Conservation (phyloP, 331 rosid species). For the Quercus phellos region DNA sequence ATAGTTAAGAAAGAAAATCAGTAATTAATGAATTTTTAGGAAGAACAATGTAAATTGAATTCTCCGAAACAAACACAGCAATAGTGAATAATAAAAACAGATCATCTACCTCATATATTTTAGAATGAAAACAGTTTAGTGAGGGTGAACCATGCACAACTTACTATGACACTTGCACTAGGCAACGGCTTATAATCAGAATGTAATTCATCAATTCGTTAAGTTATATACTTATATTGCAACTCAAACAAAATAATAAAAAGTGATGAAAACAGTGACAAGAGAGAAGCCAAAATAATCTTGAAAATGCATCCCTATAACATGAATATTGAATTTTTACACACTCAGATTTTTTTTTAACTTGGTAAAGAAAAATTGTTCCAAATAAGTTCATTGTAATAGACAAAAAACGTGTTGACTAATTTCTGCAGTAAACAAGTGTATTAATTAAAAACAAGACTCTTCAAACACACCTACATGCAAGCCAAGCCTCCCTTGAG, state of each 20-base stretch:
- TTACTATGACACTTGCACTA: background rate
- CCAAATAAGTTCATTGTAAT: background rate
- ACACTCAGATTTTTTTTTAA: too few relatives aligned
- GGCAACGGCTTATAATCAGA: background rate
- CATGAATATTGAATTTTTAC: background rate
- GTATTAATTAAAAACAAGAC: background rate
- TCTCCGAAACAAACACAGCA: background rate
- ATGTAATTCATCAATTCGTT: background rate
- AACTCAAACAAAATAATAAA: background rate
- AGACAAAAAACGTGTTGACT: background rate
- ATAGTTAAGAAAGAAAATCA: conserved; percentile 6
- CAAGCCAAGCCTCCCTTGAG: background rate
- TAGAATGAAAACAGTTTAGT: background rate
- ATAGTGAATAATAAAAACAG: background rate
- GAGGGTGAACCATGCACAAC: background rate
- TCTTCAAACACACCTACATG: background rate
- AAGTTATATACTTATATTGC: background rate
- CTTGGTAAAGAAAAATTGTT: background rate
- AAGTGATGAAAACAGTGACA: background rate
- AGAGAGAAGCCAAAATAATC: background rate
- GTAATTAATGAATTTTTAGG: background rate
- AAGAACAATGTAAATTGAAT: background rate
- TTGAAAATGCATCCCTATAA: background rate
- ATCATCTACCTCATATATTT: too few relatives aligned
- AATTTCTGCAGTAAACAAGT: background rate